Base-by-base conservation (phyloP, 129 eudicot species). In the Centrapalus pauciflorus region DNA sequence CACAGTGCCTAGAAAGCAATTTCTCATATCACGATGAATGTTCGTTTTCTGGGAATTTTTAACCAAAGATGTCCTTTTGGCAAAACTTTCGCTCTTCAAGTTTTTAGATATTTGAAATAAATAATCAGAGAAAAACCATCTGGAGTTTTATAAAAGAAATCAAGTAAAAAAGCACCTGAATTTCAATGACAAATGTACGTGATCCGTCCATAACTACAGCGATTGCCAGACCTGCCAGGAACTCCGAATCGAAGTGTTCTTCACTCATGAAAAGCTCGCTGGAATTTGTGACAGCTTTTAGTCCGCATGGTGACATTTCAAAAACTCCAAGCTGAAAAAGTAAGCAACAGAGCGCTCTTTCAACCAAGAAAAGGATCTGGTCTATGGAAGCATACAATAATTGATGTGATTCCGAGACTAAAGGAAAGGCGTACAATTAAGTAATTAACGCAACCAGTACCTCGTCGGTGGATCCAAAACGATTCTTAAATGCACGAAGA, bases 381-480 rank as follows among this genome's bases (percentile, higher is more conserved):
- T 4, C 34, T 37, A 65, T 17, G 43, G n/a, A n/a, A 16, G 41
- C 16, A 63, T 13, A 9, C 5, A 64, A 34, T 26, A 41, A 24
- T 0, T 9, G 46, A 54, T 1, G 29, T 1, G 16, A 35, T 32
- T 24, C 60, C 46, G 14, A 51, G 28, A 55, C 37, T 26, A 50
- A 71, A 50, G 3, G 11, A 20, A 55, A 33, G 28, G n/a, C n/a
- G 21, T 17, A 19, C 1, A 60, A 61, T 56, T 41, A 41, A 41
- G 17, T 41, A 19, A 41, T 41, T 26, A 34, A 30, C 30, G 2
- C 58, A 49, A 30, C 7, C 5, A 11, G 28, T 82, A 86, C 99
- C 96, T 89, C 99, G 69, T 93, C 99, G 9, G 96, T 82, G 40
- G 99, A 80, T 49, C 98, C 98, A 80, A 85, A 93, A 50, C 98